Percentiles rank a stretch among this genome's conserved stretches.
Evolutionary conservation across 177 flowering plant genomes (phyloP).

Genomic region (Vitis hybrid): DNA sequence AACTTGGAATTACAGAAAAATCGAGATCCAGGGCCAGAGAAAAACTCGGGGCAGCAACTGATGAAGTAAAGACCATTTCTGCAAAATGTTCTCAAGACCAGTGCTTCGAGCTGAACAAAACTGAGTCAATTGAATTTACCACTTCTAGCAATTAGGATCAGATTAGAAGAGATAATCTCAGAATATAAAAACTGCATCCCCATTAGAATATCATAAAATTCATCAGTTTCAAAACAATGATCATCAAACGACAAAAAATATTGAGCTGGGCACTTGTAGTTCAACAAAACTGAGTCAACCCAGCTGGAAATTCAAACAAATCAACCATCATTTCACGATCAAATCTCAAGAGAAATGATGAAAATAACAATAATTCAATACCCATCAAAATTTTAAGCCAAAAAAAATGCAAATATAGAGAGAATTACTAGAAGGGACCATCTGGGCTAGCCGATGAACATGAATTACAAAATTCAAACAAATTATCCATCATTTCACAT

Average conservation of each 20-base stretch:
- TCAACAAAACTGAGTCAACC: too few relatives aligned
- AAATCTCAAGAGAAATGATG: not conserved
- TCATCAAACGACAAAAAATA: too few relatives aligned
- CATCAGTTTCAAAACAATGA: too few relatives aligned
- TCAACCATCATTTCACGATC: not conserved
- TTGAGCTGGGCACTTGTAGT: too few relatives aligned
- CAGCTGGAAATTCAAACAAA: not conserved
- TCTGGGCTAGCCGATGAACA: conserved; percentile 57
- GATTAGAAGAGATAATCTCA: too few relatives aligned
- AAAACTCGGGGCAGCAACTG: not conserved
- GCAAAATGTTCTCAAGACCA: not conserved
- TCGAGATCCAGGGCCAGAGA: not conserved
- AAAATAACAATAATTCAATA: not conserved
- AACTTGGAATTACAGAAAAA: too few relatives aligned
- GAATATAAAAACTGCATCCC: too few relatives aligned
- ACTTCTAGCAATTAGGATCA: too few relatives aligned
- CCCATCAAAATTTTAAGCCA: not conserved
- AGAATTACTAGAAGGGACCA: conserved; percentile 39
- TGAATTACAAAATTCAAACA: conserved; percentile 34
- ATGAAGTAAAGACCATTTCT: too few relatives aligned
- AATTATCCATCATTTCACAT: not conserved
- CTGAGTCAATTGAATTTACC: not conserved
- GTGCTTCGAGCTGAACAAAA: not conserved
- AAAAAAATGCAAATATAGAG: not conserved
- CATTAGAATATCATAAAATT: too few relatives aligned